Evolutionary conservation across 192 early-diverging fungal species (phyloP).

Genomic region (Backusella circina): DNA sequence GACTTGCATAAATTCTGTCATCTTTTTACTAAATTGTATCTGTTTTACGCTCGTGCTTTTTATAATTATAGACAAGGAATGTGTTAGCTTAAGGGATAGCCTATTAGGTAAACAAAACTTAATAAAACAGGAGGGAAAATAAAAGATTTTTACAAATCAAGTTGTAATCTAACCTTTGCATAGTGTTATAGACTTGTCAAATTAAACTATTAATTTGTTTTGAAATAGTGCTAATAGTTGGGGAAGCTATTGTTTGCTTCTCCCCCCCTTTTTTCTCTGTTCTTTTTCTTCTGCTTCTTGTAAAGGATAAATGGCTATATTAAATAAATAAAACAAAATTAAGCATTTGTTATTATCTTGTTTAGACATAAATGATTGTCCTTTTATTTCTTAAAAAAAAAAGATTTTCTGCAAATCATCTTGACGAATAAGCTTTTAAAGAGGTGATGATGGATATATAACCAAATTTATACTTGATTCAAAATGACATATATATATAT

Average conservation of each 20-base stretch:
- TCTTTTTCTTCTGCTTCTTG: neutral
- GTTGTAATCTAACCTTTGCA: neutral
- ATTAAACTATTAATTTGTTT: constrained; percentile 1
- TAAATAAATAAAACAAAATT: neutral
- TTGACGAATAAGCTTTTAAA: neutral
- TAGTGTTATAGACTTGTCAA: neutral
- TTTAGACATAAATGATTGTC: neutral
- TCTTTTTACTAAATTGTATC: neutral
- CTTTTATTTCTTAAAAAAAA: neutral
- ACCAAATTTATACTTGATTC: neutral
- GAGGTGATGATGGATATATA: too few relatives aligned
- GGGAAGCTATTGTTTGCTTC: neutral
- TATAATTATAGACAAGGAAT: constrained; percentile 6
- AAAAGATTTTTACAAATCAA: neutral
- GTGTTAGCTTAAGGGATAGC: neutral
- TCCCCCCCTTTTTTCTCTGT: neutral
- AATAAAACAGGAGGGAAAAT: neutral
- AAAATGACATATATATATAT: neutral
- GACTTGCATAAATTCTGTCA: neutral
- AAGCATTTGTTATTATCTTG: neutral
- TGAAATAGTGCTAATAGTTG: neutral
- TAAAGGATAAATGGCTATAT: neutral
- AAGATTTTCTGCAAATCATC: neutral
- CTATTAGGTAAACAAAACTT: neutral
- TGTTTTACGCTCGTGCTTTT: constrained; percentile 12